Evolutionary conservation across 225 moss, liverwort and hornwort species (phyloP), one percentile per base, ranked within the genome.

Genomic region (Straminergon stramineum): DNA sequence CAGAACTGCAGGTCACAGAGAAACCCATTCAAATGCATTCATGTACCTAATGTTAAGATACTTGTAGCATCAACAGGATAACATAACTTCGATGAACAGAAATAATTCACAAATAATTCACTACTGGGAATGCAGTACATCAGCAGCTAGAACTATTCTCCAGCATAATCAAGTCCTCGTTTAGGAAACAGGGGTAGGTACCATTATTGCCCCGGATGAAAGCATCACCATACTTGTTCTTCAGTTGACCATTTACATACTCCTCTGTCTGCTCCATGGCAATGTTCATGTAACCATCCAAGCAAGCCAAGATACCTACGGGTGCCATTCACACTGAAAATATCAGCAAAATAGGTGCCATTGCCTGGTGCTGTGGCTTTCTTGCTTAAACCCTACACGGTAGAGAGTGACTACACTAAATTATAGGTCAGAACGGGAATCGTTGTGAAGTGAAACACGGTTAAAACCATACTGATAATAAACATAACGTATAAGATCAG

Each of bases 201-300:
- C 96, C 98, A 90, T 98, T 98, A 76, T 98, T 98, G 77, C 98
- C 98, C 84, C 96, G 96, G 83, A 98, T 98, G 88, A 98, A 97
- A 83, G 98, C 97, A 94, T 98, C 97, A 43, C 98, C 98, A 75
- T 98, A 98, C 90, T 97, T 98, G 89, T 98, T 98, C 91, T 98
- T 98, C 92, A 98, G 87, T 83, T 98, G 96, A 74, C 97, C 98
- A 86, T 98, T 98, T 41, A 97, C 98, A 89, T 98, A 96, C 91
- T 98, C 97, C 91, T 98, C 98, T 20, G 97, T 98, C 91, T 98
- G 97, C 91, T 97, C 98, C 98, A 98, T 97, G 45, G 97, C 98
- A 79, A 97, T 98, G 87, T 97, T 98, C 98, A 98, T 97, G 87
- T 98, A 97, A 56, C 97, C 98, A 94, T 98, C 96, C 90, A 98